Evolutionary conservation across 1,284 basidiomycete genomes (phyloP).

Genomic region (Bondarzewia mesenterica): DNA sequence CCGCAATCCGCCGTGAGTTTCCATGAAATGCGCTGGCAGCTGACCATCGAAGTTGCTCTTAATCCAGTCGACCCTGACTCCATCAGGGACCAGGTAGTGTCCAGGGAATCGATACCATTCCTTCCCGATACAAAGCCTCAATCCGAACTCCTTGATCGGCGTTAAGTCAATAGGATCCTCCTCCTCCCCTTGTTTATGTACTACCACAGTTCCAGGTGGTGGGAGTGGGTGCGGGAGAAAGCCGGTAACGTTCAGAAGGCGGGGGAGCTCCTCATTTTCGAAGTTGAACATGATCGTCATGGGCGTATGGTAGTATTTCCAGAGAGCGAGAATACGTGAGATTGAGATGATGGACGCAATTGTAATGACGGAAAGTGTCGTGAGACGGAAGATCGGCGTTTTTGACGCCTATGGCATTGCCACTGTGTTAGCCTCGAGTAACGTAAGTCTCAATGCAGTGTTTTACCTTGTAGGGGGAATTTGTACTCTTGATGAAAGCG

Average conservation of each 20-base stretch:
- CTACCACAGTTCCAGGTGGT: constrained; percentile 22
- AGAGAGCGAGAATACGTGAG: constrained; percentile 74
- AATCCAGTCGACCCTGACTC: constrained; percentile 78
- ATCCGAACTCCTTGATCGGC: constrained; percentile 60
- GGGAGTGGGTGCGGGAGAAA: constrained; percentile 38
- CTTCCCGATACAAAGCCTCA: constrained; percentile 85
- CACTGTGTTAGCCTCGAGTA: background rate
- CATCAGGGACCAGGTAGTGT: constrained; percentile 83
- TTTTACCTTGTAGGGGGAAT: constrained; percentile 76
- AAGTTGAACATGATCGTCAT: constrained; percentile 69
- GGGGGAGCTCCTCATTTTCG: constrained; percentile 74
- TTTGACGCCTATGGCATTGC: constrained; percentile 55
- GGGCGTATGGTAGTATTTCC: constrained; percentile 89
- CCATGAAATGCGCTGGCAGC: constrained; percentile 76
- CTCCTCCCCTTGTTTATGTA: too few relatives aligned
- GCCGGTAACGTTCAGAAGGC: constrained; percentile 69
- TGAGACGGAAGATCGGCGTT: constrained; percentile 66
- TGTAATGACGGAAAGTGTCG: constrained; percentile 66
- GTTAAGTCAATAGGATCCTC: constrained; percentile 62
- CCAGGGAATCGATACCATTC: constrained; percentile 97
- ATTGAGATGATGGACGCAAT: constrained; percentile 64
- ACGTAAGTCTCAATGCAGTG: background rate
- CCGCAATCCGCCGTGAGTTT: constrained; percentile 40
- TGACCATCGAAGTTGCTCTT: constrained; percentile 87
- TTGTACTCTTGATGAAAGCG: constrained; percentile 65